Evolutionary conservation across 306 rosid species (phyloP).

Genomic region (Quercus alba): DNA sequence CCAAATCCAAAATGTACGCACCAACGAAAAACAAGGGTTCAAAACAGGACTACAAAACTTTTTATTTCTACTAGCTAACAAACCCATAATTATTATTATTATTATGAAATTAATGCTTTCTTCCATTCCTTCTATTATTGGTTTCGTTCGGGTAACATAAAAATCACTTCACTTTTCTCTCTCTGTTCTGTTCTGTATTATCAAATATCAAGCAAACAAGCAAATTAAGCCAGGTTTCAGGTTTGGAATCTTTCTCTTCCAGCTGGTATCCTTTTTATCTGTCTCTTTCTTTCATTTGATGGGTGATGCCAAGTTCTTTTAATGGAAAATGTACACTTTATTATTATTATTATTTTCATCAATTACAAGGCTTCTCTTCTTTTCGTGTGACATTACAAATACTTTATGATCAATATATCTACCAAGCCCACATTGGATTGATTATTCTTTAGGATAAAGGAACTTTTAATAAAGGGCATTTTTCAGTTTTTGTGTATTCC

Average conservation of each 20-base stretch:
- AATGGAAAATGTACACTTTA: not conserved
- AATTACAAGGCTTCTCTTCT: not conserved
- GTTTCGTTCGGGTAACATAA: not conserved
- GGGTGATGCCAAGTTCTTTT: not conserved
- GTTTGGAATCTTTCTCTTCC: not conserved
- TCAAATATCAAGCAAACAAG: not conserved
- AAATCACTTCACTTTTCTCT: not conserved
- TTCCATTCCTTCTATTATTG: not conserved
- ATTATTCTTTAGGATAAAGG: no score
- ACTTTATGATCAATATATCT: no score
- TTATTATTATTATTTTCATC: not conserved
- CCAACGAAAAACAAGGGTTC: no score
- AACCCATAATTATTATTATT: no score
- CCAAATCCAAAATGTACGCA: no score
- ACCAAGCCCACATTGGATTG: no score
- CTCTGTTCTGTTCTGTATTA: no score
- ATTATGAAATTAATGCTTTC: not conserved
- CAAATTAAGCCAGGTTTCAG: not conserved
- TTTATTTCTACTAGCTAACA: no score
- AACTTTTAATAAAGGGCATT: no score
- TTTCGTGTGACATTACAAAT: not conserved
- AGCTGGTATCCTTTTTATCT: not conserved
- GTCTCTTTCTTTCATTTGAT: not conserved
- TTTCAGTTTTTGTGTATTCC: no score
- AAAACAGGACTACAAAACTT: no score